These are phyloP conservation scores for Furcasterigmium furcatum DNA, from an alignment of 2,329 filamentous ascomycete genomes.

Conservation along the genomic window DNA sequence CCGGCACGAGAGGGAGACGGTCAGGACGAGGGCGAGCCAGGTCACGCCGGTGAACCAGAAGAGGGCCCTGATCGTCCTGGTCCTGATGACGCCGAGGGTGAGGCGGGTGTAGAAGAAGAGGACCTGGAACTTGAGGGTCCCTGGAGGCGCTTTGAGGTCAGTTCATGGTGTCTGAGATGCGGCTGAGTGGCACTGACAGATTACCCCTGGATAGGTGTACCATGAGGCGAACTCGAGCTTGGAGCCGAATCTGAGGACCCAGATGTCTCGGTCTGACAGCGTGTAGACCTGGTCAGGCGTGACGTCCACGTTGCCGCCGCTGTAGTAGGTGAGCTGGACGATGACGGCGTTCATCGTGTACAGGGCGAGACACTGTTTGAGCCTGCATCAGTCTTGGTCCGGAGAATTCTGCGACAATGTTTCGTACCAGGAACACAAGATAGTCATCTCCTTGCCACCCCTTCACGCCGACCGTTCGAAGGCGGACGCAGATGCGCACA, in stretches of 20 bases:
- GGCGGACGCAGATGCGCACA: conserved; percentile 11
- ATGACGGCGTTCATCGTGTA: conserved; percentile 17
- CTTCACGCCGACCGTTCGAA: conserved; percentile 13
- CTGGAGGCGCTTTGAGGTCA: conserved; percentile 5
- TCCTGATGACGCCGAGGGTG: conserved; percentile 11
- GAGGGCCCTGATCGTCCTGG: conserved; percentile 12
- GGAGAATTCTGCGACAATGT: too few species aligned
- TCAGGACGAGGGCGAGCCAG: conserved; percentile 11
- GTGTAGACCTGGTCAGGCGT: conserved; percentile 7
- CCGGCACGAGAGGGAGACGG: conserved; percentile 10
- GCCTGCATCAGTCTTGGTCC: background rate
- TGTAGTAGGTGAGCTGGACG: conserved; percentile 18
- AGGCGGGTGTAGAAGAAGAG: conserved; percentile 22
- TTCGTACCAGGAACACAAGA: conserved; percentile 12
- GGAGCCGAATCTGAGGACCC: conserved; percentile 14
- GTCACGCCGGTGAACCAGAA: conserved; percentile 16
- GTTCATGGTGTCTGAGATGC: background rate
- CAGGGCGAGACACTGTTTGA: conserved; percentile 14
- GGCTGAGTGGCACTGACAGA: conserved; percentile 14
- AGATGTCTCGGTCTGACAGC: conserved; percentile 15
- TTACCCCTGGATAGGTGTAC: conserved; percentile 19
- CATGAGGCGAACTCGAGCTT: conserved; percentile 19
- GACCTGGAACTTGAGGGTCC: conserved; percentile 20
- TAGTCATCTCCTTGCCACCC: conserved; percentile 16
- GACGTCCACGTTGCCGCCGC: conserved; percentile 17